phyloP scores from a whole-genome alignment of 2,329 filamentous ascomycete species.

The Pseudogymnoascus sp. region DNA sequence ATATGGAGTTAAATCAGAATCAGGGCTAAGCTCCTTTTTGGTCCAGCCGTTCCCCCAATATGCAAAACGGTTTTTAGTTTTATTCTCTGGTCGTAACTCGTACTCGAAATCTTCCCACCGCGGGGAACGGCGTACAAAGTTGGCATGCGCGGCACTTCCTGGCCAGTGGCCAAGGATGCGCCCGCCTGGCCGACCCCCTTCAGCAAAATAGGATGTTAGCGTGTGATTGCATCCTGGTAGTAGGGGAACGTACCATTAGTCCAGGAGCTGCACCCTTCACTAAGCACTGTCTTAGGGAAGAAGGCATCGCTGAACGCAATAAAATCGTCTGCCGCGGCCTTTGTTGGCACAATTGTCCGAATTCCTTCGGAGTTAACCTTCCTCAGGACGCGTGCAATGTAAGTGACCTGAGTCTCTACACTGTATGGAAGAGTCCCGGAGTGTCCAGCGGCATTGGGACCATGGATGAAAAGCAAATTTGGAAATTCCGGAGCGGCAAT shows the following conservation, averaged over 20 bases:
- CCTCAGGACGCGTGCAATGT: constrained; percentile 58
- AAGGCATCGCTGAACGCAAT: constrained; percentile 50
- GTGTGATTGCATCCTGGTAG: background rate
- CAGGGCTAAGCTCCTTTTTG: constrained; percentile 44
- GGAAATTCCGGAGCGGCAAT: constrained; percentile 57
- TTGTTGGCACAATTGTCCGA: constrained; percentile 48
- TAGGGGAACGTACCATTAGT: constrained; percentile 46
- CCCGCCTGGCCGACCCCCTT: constrained; percentile 44
- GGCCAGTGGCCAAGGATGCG: constrained; percentile 64
- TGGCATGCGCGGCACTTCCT: constrained; percentile 55
- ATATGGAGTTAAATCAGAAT: constrained; percentile 57
- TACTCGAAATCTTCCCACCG: constrained; percentile 54
- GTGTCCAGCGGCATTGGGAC: constrained; percentile 50
- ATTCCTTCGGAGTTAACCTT: constrained; percentile 61
- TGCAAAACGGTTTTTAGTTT: constrained; percentile 37
- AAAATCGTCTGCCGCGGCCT: constrained; percentile 56
- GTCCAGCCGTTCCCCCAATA: constrained; percentile 66
- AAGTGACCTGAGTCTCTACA: constrained; percentile 57
- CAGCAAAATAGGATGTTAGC: background rate
- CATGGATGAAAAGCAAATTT: constrained; percentile 57
- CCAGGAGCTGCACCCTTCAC: constrained; percentile 61
- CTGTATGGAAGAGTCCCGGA: constrained; percentile 60
- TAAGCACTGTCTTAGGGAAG: constrained; percentile 46
- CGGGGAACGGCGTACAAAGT: constrained; percentile 47
- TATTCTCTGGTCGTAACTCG: constrained; percentile 33